Evolutionary conservation across 2,329 filamentous ascomycete species (phyloP).

Genomic region (Xylaria sp.): DNA sequence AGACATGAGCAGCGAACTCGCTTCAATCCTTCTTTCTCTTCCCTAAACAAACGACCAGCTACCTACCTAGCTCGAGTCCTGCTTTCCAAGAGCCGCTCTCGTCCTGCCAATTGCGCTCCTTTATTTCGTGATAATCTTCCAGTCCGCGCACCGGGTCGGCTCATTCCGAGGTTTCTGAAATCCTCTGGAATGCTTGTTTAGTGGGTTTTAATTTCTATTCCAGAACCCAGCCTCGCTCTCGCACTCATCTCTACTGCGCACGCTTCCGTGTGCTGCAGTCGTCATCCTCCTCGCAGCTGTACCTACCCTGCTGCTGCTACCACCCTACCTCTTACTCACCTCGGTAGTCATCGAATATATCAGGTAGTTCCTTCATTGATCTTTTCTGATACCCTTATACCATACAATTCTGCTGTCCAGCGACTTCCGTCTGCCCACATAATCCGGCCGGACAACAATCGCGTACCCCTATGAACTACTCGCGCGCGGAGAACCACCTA

Average conservation of each 20-base stretch:
- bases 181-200: not conserved
- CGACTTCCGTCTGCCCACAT: not conserved
- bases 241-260: not conserved
- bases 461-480: not conserved
- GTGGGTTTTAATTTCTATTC: not conserved
- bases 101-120: too few relatives aligned
- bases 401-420: not conserved
- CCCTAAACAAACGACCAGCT: too few relatives aligned
- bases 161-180: not conserved
- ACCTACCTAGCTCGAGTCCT: too few relatives aligned
- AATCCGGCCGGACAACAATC: not conserved
- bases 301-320: not conserved
- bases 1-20: too few relatives aligned
- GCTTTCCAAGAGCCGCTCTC: too few relatives aligned
- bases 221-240: not conserved
- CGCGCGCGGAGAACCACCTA: not conserved
- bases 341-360: not conserved
- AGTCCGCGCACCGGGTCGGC: not conserved
- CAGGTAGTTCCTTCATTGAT: not conserved
- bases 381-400: not conserved
- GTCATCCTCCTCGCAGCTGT: not conserved
- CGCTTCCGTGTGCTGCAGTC: not conserved
- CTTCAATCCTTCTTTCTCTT: too few relatives aligned
- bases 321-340: not conserved
- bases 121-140: too few relatives aligned